A percentile compares a stretch with the other conserved stretches of the same genome.
Evolutionary conservation across 768 basidiomycete species (phyloP).

Genomic region (Boletus sensibilis): DNA sequence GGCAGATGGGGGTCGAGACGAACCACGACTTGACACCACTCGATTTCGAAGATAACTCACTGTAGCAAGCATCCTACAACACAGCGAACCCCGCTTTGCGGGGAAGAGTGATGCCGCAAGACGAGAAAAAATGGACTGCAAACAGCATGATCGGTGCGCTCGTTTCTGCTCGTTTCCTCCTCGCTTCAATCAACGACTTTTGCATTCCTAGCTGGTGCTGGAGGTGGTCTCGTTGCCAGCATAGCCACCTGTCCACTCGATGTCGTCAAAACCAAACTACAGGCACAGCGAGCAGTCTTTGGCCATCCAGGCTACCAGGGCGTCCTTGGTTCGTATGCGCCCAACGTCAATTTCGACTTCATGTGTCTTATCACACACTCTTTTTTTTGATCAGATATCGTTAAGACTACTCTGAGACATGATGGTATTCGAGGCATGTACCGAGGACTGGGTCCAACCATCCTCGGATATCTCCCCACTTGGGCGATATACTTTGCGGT

Average conservation of each 20-base stretch:
- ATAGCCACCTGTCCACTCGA: conserved; percentile 96
- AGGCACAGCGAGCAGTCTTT: conserved; percentile 79
- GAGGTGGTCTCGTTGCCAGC: conserved; percentile 89
- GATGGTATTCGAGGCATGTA: conserved; percentile 90
- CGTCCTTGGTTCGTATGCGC: conserved; percentile 56
- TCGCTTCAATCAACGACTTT: background rate
- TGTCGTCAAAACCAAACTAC: conserved; percentile 95
- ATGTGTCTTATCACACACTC: conserved; percentile 15
- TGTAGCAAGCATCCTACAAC: background rate
- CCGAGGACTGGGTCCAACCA: conserved; percentile 94
- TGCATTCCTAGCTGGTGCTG: conserved; percentile 73
- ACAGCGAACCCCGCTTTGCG: conserved; percentile 48
- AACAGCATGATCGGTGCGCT: conserved; percentile 79
- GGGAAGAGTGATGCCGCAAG: conserved; percentile 66
- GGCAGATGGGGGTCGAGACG: background rate
- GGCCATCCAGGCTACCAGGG: conserved; percentile 77
- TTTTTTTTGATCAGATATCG: conserved; percentile 42
- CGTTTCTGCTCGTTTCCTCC: conserved; percentile 2
- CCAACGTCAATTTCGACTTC: conserved; percentile 5
- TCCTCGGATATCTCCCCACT: conserved; percentile 95
- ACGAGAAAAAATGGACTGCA: conserved; percentile 62
- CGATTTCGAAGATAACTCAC: background rate
- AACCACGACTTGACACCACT: background rate
- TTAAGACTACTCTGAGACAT: conserved; percentile 53
- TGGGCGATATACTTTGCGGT: conserved; percentile 99